Evolutionary conservation across 2,329 filamentous ascomycete genomes (phyloP).

Genomic region (Lachnellula occidentalis): DNA sequence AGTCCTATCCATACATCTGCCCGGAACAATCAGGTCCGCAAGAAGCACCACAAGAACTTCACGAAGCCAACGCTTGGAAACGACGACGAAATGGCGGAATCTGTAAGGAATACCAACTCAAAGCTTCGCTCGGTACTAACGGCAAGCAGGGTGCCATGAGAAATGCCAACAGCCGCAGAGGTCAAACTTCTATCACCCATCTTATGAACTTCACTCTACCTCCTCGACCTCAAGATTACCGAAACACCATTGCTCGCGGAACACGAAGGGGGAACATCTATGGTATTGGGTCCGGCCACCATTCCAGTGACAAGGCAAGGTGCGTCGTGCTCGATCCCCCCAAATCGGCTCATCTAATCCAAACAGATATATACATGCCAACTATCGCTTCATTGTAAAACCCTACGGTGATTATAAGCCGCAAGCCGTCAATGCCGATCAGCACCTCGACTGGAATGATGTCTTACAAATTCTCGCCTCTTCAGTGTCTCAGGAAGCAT

Average conservation of each 20-base stretch:
- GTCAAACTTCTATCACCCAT: constrained; percentile 95
- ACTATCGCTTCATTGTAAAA: constrained; percentile 93
- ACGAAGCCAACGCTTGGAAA: constrained; percentile 68
- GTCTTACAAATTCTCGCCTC: constrained; percentile 91
- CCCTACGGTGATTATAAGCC: constrained; percentile 72
- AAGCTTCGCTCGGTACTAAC: constrained; percentile 6
- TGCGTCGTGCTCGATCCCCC: constrained; percentile 37
- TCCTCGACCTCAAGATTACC: constrained; percentile 57
- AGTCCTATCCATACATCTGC: constrained; percentile 39
- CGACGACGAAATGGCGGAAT: constrained; percentile 84
- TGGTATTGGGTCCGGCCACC: constrained; percentile 83
- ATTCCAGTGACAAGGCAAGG: constrained; percentile 84
- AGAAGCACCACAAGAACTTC: constrained; percentile 80
- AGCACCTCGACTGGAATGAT: constrained; percentile 83
- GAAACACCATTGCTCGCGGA: constrained; percentile 44
- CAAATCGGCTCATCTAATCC: constrained; percentile 11
- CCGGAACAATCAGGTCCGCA: constrained; percentile 69
- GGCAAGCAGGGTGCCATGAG: constrained; percentile 39
- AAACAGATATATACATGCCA: constrained; percentile 81
- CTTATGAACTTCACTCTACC: constrained; percentile 86
- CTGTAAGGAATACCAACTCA: constrained; percentile 41
- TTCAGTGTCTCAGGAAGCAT: constrained; percentile 77
- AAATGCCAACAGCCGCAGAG: constrained; percentile 70
- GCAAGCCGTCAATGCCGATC: constrained; percentile 80
- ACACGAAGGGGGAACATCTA: constrained; percentile 66